Base-by-base conservation (phyloP, 2,329 filamentous ascomycete genomes). In the Pseudocercospora crystallina region DNA sequence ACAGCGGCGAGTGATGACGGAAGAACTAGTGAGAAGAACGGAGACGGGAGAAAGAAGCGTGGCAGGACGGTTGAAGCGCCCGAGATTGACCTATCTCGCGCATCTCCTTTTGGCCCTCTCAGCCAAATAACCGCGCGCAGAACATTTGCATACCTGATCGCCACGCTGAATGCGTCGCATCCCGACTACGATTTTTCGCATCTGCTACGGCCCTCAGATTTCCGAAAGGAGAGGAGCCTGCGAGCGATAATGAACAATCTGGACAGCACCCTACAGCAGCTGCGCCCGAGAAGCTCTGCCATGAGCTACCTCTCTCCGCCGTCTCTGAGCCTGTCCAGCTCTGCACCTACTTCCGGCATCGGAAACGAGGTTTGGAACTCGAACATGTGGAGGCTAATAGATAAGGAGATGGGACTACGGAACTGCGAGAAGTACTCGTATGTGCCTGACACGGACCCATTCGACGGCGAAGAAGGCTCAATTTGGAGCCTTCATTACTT, bases 401-500 rank as follows among this genome's bases (percentile, higher is more conserved):
- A 99, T 67, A 90, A 94, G 68, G 90, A 97, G 71, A 97, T 99
- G 91, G 84, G 83, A 43, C 79, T 97, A 37, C 85, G 88, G 60
- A 86, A 95, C 61, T 99, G 94, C 73, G 86, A 85, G 49, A 84
- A 92, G 56, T 97, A 96, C 70, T 87, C 86, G 49, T 99, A 95
- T 73, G 83, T 87, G 44, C 94, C 94, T 0, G 86, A 90, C 35
- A 89, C 91, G 54, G 91, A 96, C 65, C 90, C 90, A 0, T 96
- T 95, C 63, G 87, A 91, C 62, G 90, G 90, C 57, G 91, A 95
- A 55, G 90, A 96, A 65, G 89, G 89, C 55, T 87, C 91, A 8
- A 91, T 99, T 56, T 99, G 92, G 92, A 90, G 89, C 43, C 80
- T 91, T 56, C 91, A 97, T 70, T 96, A 95, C 72, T 96, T 99